Conservation (phyloP, 768 basidiomycete genomes). For the Agrocybe praecox region DNA sequence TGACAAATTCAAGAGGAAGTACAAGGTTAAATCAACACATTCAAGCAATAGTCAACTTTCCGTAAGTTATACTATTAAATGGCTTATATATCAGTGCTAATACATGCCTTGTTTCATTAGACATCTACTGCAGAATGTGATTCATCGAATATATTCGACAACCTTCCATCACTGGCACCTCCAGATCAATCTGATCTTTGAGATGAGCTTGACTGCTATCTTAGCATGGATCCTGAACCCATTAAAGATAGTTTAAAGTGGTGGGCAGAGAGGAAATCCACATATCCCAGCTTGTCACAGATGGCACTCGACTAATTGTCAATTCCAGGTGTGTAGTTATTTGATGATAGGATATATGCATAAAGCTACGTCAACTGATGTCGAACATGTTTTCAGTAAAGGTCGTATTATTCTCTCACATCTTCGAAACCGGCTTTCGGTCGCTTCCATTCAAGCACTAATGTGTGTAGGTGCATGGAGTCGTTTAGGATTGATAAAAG, state of each 20-base stretch:
- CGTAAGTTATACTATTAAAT: no score
- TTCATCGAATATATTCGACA: slow-evolving; percentile 28
- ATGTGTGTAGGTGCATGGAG: slow-evolving; percentile 6
- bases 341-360: not conserved
- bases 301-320: slow-evolving; percentile 11
- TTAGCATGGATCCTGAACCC: slow-evolving; percentile 27
- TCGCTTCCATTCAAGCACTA: not conserved
- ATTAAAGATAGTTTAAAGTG: slow-evolving; percentile 9
- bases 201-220: slow-evolving; percentile 19
- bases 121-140: no score
- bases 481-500: not conserved
- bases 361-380: slow-evolving; percentile 1
- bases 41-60: no score
- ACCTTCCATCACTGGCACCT: slow-evolving; percentile 17
- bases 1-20: slow-evolving; percentile 3
- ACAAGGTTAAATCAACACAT: not conserved
- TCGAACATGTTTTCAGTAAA: slow-evolving; percentile 3
- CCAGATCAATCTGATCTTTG: slow-evolving; percentile 7
- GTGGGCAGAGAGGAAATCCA: slow-evolving; percentile 7
- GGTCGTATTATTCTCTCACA: slow-evolving; percentile 1
- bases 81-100: no score
- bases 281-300: slow-evolving; percentile 11
- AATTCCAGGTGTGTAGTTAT: not conserved
- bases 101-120: no score
- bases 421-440: not conserved